Base-by-base conservation (phyloP, 768 basidiomycete genomes). In the Coprinopsis sp. region DNA sequence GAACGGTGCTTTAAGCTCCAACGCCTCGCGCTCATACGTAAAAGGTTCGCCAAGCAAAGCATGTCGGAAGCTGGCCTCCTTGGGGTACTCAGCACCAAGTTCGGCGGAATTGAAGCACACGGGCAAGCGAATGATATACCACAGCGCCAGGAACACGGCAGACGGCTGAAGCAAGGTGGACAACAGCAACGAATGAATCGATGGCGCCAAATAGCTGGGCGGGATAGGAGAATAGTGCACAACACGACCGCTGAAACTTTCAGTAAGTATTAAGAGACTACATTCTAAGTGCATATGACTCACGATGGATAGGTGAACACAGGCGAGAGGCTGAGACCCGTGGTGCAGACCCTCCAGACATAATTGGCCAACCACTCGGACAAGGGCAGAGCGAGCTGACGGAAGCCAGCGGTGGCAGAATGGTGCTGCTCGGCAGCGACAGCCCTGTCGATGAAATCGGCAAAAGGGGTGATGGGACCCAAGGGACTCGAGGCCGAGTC, bases 151-250 rank as follows among this genome's bases (percentile, higher is more conserved):
- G 50, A 90, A 73, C 36, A 89, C 76, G 24, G 84, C 88, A 6
- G 87, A 90, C 1, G 88, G 88, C 58, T 91, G 88, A 42, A 91
- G 66, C 34, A 91, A 70, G 2, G 88, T 91, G 6, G 88, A 87
- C 45, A 89, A 72, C 49, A 91, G 60, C 54, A 91, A 67, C 7
- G 83, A 82, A 53, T 88, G 88, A 21, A 88, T 74, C 6, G 81
- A 78, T 13, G 73, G 64, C 13, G 78, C 72, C 48, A 91, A 67
- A 56, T 77, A 70, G 33, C 60, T 62, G 0, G 83, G 84, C 21
- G 79, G 76, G 46, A 62, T 53, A 48, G 57, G 60, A 41, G 80
- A 52, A 60, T 77, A 73, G 45, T 68, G 62, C 54, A 52, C 12
- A 39, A 43, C 47, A 38, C 47, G 52, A 44, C 51, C 37, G 46